These are phyloP conservation scores for Arachnomyces sp. DNA, from an alignment of 2,329 filamentous ascomycete genomes.

Conservation along the genomic window DNA sequence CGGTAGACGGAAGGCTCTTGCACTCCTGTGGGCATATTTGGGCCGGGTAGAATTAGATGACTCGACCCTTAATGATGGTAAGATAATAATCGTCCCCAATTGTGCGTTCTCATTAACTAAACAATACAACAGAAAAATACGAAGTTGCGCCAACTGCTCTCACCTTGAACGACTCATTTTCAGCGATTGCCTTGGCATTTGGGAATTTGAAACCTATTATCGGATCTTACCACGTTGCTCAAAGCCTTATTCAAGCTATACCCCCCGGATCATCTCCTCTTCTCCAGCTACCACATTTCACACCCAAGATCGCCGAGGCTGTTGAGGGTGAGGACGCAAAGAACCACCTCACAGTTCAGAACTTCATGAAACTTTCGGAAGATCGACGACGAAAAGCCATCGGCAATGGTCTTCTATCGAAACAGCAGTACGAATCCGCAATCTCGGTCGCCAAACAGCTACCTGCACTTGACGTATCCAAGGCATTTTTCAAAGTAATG, in stretches of 20 bases:
- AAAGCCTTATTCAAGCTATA: slow-evolving; percentile 84
- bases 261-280: slow-evolving; percentile 73
- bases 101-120: slow-evolving; percentile 11
- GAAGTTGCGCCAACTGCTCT: slow-evolving; percentile 82
- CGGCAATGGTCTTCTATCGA: slow-evolving; percentile 61
- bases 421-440: slow-evolving; percentile 68
- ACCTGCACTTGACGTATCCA: slow-evolving; percentile 74
- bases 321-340: slow-evolving; percentile 56
- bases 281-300: slow-evolving; percentile 85
- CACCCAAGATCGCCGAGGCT: slow-evolving; percentile 46
- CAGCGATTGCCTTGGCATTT: slow-evolving; percentile 79
- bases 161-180: slow-evolving; percentile 76
- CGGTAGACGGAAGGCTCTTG: slow-evolving; percentile 74
- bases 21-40: slow-evolving; percentile 90
- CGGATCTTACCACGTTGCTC: slow-evolving; percentile 71
- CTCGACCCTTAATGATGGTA: slow-evolving; percentile 60
- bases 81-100: slow-evolving; percentile 3
- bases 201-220: slow-evolving; percentile 76
- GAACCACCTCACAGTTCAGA: slow-evolving; percentile 69
- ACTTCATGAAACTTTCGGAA: slow-evolving; percentile 80
- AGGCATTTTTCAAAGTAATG: slow-evolving; percentile 96
- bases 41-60: slow-evolving; percentile 81
- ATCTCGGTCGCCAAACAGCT: slow-evolving; percentile 74
- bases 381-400: slow-evolving; percentile 64
- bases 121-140: slow-evolving; percentile 58